phyloP scores from a whole-genome alignment of 306 rosid species.

The Oemleria cerasiformis region DNA sequence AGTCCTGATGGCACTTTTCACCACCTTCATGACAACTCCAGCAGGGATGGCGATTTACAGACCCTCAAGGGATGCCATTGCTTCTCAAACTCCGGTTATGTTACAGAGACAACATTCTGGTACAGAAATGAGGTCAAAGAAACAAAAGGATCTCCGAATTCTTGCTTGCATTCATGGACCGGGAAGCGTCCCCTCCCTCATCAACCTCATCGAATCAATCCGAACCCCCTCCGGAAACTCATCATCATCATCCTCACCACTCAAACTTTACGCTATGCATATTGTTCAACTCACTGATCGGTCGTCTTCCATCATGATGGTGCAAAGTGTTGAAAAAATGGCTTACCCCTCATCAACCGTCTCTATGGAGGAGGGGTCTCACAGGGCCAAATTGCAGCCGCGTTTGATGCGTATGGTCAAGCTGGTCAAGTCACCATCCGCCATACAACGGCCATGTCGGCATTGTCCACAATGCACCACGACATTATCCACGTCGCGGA shows the following conservation, averaged over 20 bases:
- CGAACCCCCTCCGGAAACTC: constrained; percentile 38
- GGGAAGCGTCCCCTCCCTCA: constrained; percentile 48
- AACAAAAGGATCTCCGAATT: constrained; percentile 36
- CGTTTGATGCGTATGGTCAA: constrained; percentile 59
- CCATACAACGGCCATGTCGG: constrained; percentile 63
- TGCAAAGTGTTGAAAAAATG: constrained; percentile 59
- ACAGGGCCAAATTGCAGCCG: constrained; percentile 47
- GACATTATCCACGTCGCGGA: constrained; percentile 77
- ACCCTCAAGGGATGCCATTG: constrained; percentile 38
- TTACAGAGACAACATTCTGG: background rate
- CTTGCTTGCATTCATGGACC: constrained; percentile 74
- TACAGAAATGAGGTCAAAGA: background rate
- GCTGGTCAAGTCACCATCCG: constrained; percentile 53
- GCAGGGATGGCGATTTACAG: constrained; percentile 71
- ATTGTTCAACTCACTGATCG: constrained; percentile 77
- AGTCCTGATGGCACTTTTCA: constrained; percentile 81
- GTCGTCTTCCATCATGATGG: constrained; percentile 68
- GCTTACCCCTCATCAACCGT: constrained; percentile 66
- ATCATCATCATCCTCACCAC: background rate
- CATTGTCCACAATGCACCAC: constrained; percentile 63
- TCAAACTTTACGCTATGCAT: constrained; percentile 67
- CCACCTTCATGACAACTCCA: constrained; percentile 87
- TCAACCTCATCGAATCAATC: constrained; percentile 51
- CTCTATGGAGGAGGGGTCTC: constrained; percentile 43
- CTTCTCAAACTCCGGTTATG: constrained; percentile 37